Conservation (phyloP, 169 alveolate genomes). For the Plasmodium vivax region DNA sequence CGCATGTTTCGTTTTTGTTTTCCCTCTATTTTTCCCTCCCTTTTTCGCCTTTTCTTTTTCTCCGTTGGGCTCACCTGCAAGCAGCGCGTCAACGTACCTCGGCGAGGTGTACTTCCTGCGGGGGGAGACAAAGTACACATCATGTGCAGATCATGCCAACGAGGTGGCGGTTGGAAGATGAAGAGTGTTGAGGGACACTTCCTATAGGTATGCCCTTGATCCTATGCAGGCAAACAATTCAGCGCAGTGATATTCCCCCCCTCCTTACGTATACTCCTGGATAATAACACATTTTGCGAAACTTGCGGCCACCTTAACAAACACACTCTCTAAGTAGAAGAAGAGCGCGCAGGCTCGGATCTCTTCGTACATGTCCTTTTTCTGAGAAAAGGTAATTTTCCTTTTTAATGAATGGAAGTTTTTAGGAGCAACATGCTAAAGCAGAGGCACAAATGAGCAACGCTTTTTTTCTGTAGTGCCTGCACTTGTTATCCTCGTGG, state of each 20-base stretch:
- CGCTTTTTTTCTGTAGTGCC: background rate
- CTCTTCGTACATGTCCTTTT: conserved; percentile 35
- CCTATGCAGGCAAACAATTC: background rate
- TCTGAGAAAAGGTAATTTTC: conserved; percentile 8
- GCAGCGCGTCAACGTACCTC: conserved; percentile 11
- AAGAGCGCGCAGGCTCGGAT: conserved; percentile 34
- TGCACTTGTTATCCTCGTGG: background rate
- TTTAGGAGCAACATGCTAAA: background rate
- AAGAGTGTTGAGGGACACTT: background rate
- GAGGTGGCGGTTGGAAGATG: background rate
- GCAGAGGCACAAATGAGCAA: background rate
- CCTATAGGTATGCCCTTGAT: background rate
- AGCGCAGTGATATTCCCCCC: background rate
- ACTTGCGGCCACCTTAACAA: conserved; percentile 22
- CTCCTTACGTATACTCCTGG: conserved; percentile 58
- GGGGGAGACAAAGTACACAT: background rate
- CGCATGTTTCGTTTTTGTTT: background rate
- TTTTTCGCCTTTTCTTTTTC: background rate
- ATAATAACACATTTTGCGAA: conserved; percentile 55
- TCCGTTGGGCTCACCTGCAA: background rate
- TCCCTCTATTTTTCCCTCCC: background rate
- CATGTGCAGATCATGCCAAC: background rate
- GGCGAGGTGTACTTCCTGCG: conserved; percentile 37
- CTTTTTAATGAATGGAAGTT: background rate
- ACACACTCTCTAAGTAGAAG: conserved; percentile 36